Evolutionary conservation across 495 filamentous ascomycete species (phyloP).

Genomic region (Penicillium tannophilum): DNA sequence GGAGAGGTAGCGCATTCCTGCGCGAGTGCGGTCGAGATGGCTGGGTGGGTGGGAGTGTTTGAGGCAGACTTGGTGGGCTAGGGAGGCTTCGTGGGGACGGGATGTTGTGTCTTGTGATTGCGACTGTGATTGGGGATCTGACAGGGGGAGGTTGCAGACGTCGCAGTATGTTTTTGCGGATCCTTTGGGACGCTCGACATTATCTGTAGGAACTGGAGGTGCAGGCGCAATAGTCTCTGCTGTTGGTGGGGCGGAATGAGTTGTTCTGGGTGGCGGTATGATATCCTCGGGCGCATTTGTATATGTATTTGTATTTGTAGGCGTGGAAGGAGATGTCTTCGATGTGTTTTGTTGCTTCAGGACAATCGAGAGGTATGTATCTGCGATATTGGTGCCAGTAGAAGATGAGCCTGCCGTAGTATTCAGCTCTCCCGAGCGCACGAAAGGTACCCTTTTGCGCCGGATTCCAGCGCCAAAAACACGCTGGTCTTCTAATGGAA

Average conservation of each 20-base stretch:
- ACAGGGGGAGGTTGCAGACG: conserved; percentile 57
- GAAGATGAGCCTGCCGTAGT: conserved; percentile 41
- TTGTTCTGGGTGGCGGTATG: conserved; percentile 12
- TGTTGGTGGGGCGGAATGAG: conserved; percentile 23
- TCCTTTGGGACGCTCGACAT: not conserved
- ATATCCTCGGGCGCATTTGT: conserved; percentile 2
- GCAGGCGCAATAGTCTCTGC: conserved; percentile 14
- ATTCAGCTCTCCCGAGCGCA: conserved; percentile 62
- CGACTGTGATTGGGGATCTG: not conserved
- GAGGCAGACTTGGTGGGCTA: conserved; percentile 82
- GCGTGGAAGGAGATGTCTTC: conserved; percentile 21
- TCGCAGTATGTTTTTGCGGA: conserved; percentile 39
- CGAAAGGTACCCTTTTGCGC: conserved; percentile 77
- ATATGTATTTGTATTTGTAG: conserved; percentile 15
- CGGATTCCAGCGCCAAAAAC: conserved; percentile 81
- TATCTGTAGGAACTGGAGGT: not conserved
- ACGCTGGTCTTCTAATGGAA: conserved; percentile 71
- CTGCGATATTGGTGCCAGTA: conserved; percentile 52
- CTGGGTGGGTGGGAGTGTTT: conserved; percentile 84
- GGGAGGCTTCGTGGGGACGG: conserved; percentile 64
- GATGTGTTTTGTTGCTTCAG: conserved; percentile 42
- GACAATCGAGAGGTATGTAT: conserved; percentile 74
- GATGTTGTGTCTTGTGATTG: conserved; percentile 12
- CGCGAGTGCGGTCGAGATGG: conserved; percentile 73
- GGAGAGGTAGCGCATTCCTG: conserved; percentile 74